Conservation (phyloP, 257 asterid species). For the Plectranthus barbatus region DNA sequence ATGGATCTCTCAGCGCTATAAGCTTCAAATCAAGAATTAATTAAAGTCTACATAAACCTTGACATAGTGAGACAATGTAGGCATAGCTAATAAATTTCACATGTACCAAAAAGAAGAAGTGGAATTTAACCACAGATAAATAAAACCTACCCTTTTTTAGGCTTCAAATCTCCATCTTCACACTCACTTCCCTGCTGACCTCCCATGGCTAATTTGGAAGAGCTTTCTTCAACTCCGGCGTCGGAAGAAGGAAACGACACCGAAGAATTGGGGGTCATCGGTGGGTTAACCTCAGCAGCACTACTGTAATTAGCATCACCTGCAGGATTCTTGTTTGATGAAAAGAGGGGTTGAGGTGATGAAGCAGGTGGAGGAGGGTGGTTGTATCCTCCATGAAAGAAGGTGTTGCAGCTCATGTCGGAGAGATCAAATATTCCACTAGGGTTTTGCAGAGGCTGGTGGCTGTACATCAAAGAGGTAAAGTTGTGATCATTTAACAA, state of each 20-base stretch:
- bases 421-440: slow-evolving; percentile 20
- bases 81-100: background rate
- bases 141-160: slow-evolving; percentile 46
- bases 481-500: slow-evolving; percentile 16
- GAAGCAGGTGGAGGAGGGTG: slow-evolving; percentile 19
- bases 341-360: slow-evolving; percentile 18
- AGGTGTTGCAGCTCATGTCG: slow-evolving; percentile 32
- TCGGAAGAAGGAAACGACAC: slow-evolving; percentile 37
- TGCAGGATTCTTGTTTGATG: slow-evolving; percentile 13
- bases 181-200: slow-evolving; percentile 23
- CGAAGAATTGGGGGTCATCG: slow-evolving; percentile 25
- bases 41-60: slow-evolving; percentile 15
- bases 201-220: slow-evolving; percentile 27
- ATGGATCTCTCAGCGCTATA: background rate
- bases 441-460: slow-evolving; percentile 21
- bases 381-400: slow-evolving; percentile 40
- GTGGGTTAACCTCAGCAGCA: slow-evolving; percentile 22
- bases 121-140: background rate
- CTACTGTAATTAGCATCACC: slow-evolving; percentile 4
- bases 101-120: background rate
- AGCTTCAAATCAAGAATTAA: background rate
- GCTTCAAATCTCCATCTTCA: slow-evolving; percentile 38
- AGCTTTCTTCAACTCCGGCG: slow-evolving; percentile 44
- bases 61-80: background rate
- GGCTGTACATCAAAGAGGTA: slow-evolving; percentile 24